These are phyloP conservation scores for Aquilaria agallochum DNA, from an alignment of 441 rosid species.

Conservation along the genomic window DNA sequence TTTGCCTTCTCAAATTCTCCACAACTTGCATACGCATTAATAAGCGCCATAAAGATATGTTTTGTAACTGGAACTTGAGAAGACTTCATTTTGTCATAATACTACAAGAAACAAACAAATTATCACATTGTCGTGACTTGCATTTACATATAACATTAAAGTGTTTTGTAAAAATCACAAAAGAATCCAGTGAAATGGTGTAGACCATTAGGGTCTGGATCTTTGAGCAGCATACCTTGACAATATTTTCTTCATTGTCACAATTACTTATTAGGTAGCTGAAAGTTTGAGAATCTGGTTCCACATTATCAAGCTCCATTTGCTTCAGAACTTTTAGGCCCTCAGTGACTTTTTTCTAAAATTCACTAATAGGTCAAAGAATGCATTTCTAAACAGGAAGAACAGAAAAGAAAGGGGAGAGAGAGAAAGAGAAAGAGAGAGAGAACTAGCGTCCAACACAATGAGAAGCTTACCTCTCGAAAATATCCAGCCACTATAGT, in stretches of 20 bases:
- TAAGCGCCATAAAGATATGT: constrained; percentile 58
- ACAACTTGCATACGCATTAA: constrained; percentile 68
- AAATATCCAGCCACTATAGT: constrained; percentile 72
- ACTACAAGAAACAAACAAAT: constrained; percentile 37
- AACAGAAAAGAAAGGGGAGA: background rate
- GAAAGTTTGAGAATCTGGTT: constrained; percentile 72
- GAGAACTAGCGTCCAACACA: constrained; percentile 4
- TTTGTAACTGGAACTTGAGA: constrained; percentile 46
- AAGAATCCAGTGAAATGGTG: background rate
- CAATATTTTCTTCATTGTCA: constrained; percentile 50
- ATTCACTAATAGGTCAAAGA: background rate
- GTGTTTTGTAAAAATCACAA: constrained; percentile 5
- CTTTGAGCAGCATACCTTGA: constrained; percentile 36
- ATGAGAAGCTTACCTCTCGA: constrained; percentile 55
- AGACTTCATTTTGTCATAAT: constrained; percentile 42
- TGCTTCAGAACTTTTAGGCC: constrained; percentile 53
- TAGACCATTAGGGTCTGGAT: background rate
- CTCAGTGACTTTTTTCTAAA: constrained; percentile 54
- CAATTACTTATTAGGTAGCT: constrained; percentile 60
- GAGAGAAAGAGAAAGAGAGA: constrained; percentile 6
- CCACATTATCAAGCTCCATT: constrained; percentile 65
- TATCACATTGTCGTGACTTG: constrained; percentile 5
- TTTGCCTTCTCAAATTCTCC: constrained; percentile 85
- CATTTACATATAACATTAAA: background rate
- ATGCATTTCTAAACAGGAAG: background rate